phyloP scores from a whole-genome alignment of 768 basidiomycete species.

The Pleurotus giganteus region DNA sequence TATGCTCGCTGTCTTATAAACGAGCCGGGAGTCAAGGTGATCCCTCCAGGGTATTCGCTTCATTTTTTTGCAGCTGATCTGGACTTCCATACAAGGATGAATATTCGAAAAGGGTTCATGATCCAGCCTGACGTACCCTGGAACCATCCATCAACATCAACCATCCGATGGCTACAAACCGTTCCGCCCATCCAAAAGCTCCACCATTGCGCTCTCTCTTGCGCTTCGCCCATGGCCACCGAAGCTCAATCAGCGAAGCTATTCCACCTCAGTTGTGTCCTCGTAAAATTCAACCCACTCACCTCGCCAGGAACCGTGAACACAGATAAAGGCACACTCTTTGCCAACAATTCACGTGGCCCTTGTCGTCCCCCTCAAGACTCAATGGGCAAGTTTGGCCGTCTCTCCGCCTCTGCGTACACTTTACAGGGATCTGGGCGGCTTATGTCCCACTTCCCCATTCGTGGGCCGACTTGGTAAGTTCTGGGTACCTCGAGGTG shows the following conservation, averaged over 20 bases:
- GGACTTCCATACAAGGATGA: not conserved
- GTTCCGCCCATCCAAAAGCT: no score
- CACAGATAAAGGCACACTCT: no score
- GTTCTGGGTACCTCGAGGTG: not conserved
- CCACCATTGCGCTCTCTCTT: no score
- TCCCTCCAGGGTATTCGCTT: not conserved
- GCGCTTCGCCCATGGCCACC: no score
- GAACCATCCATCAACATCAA: not conserved
- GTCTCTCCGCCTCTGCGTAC: not conserved
- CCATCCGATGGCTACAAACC: not conserved
- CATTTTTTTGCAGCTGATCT: not conserved
- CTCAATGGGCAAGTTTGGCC: not conserved
- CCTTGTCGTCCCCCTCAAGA: not conserved
- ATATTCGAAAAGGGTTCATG: not conserved
- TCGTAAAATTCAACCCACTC: no score
- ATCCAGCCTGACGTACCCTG: not conserved
- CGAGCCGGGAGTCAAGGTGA: not conserved
- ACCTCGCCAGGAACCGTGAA: no score
- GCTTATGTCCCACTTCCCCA: not conserved
- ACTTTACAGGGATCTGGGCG: not conserved
- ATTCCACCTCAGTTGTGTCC: not conserved
- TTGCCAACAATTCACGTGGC: not conserved
- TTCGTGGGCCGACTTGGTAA: not conserved
- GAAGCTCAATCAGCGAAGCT: not conserved
- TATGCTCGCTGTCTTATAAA: not conserved